These are phyloP conservation scores for Colletotrichum melonis DNA, from an alignment of 2,329 filamentous ascomycete species.

Conservation along the genomic window DNA sequence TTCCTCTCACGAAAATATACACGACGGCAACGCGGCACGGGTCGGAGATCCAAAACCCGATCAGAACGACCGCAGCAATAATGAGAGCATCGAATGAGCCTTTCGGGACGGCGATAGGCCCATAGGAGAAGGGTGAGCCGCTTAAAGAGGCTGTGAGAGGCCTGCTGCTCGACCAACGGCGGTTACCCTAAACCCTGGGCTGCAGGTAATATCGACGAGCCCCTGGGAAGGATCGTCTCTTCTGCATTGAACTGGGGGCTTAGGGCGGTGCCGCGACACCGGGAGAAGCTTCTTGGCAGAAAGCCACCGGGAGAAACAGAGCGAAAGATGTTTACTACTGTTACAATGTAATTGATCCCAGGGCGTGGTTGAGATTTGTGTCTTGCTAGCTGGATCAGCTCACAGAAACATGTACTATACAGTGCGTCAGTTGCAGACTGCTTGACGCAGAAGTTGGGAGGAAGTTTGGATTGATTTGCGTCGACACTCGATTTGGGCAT, in stretches of 20 bases:
- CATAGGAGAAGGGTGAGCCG: constrained; percentile 7
- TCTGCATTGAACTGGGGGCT: constrained; percentile 26
- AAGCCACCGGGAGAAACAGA: constrained; percentile 1
- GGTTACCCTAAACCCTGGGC: neutral
- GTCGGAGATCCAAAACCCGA: neutral
- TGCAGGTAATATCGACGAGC: constrained; percentile 7
- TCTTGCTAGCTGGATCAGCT: constrained; percentile 21
- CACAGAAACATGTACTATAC: constrained; percentile 1
- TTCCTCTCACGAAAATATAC: neutral
- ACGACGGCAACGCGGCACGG: neutral
- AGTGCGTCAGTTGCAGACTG: neutral
- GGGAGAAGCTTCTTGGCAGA: constrained; percentile 2
- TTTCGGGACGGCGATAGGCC: neutral
- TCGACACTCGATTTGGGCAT: neutral
- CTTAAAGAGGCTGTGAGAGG: constrained; percentile 11
- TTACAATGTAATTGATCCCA: constrained; percentile 6
- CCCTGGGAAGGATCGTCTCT: constrained; percentile 26
- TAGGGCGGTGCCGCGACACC: constrained; percentile 6
- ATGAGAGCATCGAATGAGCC: neutral
- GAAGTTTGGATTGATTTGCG: neutral
- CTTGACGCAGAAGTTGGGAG: neutral
- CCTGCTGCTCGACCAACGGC: neutral
- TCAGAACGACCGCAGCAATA: neutral
- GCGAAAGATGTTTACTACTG: neutral
- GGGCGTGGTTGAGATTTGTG: constrained; percentile 30